Conservation (phyloP, 306 rosid species). For the Elaeagnus macrophylla region DNA sequence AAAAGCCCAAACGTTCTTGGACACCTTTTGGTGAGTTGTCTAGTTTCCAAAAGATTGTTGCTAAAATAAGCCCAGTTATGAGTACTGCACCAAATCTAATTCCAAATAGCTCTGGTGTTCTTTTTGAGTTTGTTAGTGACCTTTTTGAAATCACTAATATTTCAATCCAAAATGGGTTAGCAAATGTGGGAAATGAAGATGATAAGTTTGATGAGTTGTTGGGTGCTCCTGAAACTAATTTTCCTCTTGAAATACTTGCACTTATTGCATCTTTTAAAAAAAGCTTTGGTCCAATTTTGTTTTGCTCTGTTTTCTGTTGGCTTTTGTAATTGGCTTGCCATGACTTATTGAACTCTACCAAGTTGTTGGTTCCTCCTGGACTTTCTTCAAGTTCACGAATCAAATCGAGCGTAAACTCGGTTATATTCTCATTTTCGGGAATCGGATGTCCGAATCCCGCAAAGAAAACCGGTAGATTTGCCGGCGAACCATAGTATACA, state of each 20-base stretch:
- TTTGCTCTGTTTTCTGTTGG: not conserved
- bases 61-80: constrained; percentile 60
- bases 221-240: constrained; percentile 68
- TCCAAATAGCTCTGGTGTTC: constrained; percentile 82
- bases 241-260: constrained; percentile 68
- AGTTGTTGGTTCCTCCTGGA: constrained; percentile 46
- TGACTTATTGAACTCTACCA: constrained; percentile 66
- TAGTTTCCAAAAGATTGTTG: constrained; percentile 58
- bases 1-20: constrained; percentile 73
- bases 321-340: constrained; percentile 38
- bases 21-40: constrained; percentile 71
- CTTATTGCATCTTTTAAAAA: constrained; percentile 70
- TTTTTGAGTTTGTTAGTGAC: constrained; percentile 47
- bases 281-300: not conserved
- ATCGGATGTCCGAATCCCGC: constrained; percentile 68
- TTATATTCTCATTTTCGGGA: constrained; percentile 66
- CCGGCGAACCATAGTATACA: constrained; percentile 62
- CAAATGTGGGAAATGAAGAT: constrained; percentile 48
- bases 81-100: constrained; percentile 70
- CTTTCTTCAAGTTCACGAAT: constrained; percentile 69
- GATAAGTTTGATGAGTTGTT: constrained; percentile 23
- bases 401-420: constrained; percentile 74
- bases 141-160: constrained; percentile 54
- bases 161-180: constrained; percentile 74
- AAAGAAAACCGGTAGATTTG: constrained; percentile 38